Percentiles rank a stretch among this genome's conserved stretches.
Evolutionary conservation across 169 alveolate species (phyloP).

Genomic region (Plasmodium berghei): DNA sequence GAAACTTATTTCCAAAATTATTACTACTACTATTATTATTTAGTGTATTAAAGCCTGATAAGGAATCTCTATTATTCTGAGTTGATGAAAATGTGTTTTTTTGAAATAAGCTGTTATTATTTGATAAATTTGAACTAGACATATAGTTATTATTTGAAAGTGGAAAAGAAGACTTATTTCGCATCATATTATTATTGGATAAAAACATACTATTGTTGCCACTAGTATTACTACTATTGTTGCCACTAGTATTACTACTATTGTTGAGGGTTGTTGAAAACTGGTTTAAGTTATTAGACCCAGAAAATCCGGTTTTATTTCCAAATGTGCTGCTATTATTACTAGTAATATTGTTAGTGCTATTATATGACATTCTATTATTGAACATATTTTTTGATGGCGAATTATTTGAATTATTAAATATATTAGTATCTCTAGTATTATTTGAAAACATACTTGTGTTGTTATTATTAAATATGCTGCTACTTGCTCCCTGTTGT

Average conservation of each 20-base stretch:
- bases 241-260: slow-evolving; percentile 3
- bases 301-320: not conserved
- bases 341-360: not conserved
- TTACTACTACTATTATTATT: not conserved
- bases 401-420: slow-evolving; percentile 5
- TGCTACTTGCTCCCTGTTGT: not conserved
- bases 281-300: slow-evolving; percentile 7
- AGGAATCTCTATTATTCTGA: slow-evolving; percentile 1
- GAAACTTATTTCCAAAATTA: not conserved
- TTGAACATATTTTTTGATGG: slow-evolving; percentile 11
- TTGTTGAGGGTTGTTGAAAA: not conserved
- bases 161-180: slow-evolving; percentile 29
- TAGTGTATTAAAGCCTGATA: slow-evolving; percentile 12
- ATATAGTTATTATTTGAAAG: slow-evolving; percentile 24
- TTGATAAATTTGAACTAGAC: not conserved
- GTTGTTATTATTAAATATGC: not conserved
- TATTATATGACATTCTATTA: not conserved
- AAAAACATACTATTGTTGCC: not conserved
- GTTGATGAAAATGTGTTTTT: slow-evolving; percentile 21
- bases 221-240: slow-evolving; percentile 2
- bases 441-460: slow-evolving; percentile 10
- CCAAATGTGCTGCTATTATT: not conserved
- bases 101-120: slow-evolving; percentile 32
- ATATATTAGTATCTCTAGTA: not conserved
- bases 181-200: slow-evolving; percentile 9